Evolutionary conservation across 306 rosid species (phyloP).

Genomic region (Calophaca sinica): DNA sequence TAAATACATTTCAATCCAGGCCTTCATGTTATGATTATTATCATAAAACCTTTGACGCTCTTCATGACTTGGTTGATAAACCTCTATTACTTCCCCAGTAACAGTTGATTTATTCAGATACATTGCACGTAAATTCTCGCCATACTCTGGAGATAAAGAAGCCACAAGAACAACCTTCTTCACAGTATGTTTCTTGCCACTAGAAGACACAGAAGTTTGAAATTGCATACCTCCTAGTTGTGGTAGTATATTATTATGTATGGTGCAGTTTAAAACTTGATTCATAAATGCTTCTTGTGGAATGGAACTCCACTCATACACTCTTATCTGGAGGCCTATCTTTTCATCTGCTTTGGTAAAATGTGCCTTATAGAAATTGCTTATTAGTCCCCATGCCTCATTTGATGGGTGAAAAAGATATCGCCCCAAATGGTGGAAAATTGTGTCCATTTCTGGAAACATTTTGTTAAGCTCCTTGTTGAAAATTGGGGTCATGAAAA

Average conservation of each 20-base stretch:
- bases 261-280: slow-evolving; percentile 52
- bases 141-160: slow-evolving; percentile 57
- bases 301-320: slow-evolving; percentile 24
- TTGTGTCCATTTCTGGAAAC: slow-evolving; percentile 41
- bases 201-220: slow-evolving; percentile 1
- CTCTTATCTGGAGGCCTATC: slow-evolving; percentile 43
- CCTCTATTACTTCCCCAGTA: slow-evolving; percentile 57
- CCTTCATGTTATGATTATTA: slow-evolving; percentile 60
- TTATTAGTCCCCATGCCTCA: slow-evolving; percentile 55
- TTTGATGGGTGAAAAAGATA: slow-evolving; percentile 50
- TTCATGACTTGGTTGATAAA: slow-evolving; percentile 68
- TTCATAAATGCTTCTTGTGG: slow-evolving; percentile 52
- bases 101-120: slow-evolving; percentile 53
- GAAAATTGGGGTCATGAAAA: slow-evolving; percentile 62
- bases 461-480: slow-evolving; percentile 33
- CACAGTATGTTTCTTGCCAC: slow-evolving; percentile 1
- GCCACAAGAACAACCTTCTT: slow-evolving; percentile 59
- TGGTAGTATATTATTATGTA: slow-evolving; percentile 55
- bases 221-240: not conserved
- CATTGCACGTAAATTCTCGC: slow-evolving; percentile 50
- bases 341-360: slow-evolving; percentile 37
- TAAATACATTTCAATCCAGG: slow-evolving; percentile 61
- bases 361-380: slow-evolving; percentile 34
- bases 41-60: slow-evolving; percentile 59
- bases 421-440: slow-evolving; percentile 42